Percentiles rank a stretch among this genome's conserved stretches.
Conservation (phyloP, 192 early-diverging fungal species). For the Thamnidium elegans region DNA sequence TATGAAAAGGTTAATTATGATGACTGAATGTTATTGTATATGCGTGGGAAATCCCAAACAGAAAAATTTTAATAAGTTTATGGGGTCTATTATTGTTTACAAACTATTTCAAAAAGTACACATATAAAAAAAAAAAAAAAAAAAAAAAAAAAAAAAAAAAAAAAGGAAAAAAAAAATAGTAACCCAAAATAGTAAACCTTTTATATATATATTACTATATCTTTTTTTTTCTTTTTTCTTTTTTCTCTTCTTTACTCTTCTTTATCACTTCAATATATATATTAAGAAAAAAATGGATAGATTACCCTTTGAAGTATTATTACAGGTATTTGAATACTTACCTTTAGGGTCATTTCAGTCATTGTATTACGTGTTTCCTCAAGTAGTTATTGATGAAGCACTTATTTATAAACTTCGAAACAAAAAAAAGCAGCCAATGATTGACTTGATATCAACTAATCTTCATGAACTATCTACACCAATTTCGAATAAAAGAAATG, state of each 20-base stretch:
- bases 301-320: conserved; percentile 27
- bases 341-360: conserved; percentile 15
- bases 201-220: background rate
- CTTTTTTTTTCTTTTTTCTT: conserved; percentile 17
- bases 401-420: conserved; percentile 22
- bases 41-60: too few relatives aligned
- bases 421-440: conserved; percentile 7
- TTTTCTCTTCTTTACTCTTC: background rate
- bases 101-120: too few relatives aligned
- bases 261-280: background rate
- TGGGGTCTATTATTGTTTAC: too few relatives aligned
- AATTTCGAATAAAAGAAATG: conserved; percentile 18
- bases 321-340: conserved; percentile 30
- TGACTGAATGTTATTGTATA: too few relatives aligned
- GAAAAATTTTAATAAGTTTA: too few relatives aligned
- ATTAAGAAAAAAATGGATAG: conserved; percentile 2
- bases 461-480: conserved; percentile 26
- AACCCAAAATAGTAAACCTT: too few relatives aligned
- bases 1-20: too few relatives aligned
- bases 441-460: conserved; percentile 33
- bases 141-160: background rate
- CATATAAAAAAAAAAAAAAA: too few relatives aligned
- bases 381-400: conserved; percentile 18
- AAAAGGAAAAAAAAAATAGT: conserved; percentile 6
- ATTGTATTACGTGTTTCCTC: conserved; percentile 25